phyloP scores from a whole-genome alignment of 2,329 filamentous ascomycete genomes.

The Zasmidium cellare region DNA sequence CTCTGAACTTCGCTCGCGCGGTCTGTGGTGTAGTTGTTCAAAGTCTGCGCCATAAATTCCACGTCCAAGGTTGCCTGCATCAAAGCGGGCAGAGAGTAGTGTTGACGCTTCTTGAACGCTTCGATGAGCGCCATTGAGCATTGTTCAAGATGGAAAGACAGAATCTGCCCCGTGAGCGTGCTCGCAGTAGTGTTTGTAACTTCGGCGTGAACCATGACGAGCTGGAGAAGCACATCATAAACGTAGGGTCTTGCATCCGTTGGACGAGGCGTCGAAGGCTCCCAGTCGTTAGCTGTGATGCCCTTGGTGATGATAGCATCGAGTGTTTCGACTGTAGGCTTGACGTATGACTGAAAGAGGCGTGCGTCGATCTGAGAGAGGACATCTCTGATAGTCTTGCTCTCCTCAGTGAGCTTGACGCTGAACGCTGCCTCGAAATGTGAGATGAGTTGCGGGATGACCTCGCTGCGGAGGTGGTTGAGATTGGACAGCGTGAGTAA shows the following conservation, averaged over 20 bases:
- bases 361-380: conserved; percentile 86
- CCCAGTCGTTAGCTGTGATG: conserved; percentile 70
- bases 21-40: conserved; percentile 86
- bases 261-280: conserved; percentile 51
- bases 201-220: conserved; percentile 83
- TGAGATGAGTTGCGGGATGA: conserved; percentile 83
- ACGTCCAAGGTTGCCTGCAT: conserved; percentile 98
- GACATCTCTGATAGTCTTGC: conserved; percentile 86
- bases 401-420: conserved; percentile 90
- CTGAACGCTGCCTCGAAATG: conserved; percentile 94
- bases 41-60: conserved; percentile 92
- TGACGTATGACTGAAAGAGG: conserved; percentile 90
- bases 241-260: conserved; percentile 82
- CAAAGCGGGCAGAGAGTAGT: conserved; percentile 76
- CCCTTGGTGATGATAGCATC: conserved; percentile 70
- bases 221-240: conserved; percentile 77
- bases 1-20: conserved; percentile 78
- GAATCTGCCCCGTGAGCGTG: conserved; percentile 74
- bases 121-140: conserved; percentile 77
- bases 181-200: conserved; percentile 54
- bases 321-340: conserved; percentile 69
- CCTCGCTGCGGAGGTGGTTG: conserved; percentile 74
- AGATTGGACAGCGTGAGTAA: conserved; percentile 93
- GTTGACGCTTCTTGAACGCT: conserved; percentile 64
- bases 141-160: conserved; percentile 84